Evolutionary conservation across 2,329 filamentous ascomycete genomes (phyloP).

Genomic region (Exophiala xenobiotica): DNA sequence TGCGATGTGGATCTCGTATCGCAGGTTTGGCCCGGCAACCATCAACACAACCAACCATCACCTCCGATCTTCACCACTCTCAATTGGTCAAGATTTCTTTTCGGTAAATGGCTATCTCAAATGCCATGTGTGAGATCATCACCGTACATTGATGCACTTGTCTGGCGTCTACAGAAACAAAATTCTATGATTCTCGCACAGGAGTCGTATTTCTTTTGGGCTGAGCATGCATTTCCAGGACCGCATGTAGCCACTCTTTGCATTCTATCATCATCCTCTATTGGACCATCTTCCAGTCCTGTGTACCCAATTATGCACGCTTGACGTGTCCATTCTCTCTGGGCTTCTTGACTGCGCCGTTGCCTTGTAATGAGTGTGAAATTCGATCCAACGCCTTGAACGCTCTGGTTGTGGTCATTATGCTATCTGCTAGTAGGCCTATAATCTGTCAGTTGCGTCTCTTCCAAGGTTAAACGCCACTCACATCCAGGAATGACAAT

Average conservation of each 20-base stretch:
- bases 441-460: constrained; percentile 2
- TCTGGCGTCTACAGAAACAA: no score
- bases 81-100: neutral
- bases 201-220: no score
- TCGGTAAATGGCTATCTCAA: no score
- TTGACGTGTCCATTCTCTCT: constrained; percentile 24
- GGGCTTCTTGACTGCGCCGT: constrained; percentile 30
- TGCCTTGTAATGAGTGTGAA: constrained; percentile 28
- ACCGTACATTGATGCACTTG: no score
- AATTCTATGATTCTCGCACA: no score
- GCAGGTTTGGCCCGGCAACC: constrained; percentile 4
- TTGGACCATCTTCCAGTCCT: neutral
- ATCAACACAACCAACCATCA: neutral
- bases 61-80: neutral
- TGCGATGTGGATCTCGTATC: neutral
- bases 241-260: neutral
- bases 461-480: constrained; percentile 33
- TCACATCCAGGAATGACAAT: constrained; percentile 60
- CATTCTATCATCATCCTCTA: neutral
- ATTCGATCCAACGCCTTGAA: constrained; percentile 38
- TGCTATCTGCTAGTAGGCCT: constrained; percentile 42
- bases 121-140: no score
- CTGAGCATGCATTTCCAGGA: neutral
- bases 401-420: constrained; percentile 37
- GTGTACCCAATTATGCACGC: constrained; percentile 10